Conservation (phyloP, 257 asterid species). For the Cynanchum wilfordii region DNA sequence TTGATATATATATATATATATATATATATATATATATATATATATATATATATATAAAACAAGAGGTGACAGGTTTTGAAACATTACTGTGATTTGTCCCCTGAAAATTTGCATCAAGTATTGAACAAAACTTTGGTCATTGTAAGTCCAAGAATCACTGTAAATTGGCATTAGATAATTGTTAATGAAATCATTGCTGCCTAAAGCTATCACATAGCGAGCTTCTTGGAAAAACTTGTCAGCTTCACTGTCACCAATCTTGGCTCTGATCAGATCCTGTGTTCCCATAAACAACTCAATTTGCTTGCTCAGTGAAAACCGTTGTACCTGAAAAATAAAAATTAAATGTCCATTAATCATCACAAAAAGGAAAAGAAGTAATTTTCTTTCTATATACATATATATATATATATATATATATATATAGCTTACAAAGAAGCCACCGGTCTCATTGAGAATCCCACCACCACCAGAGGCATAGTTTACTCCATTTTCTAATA, state of each 20-base stretch:
- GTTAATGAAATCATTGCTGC: slow-evolving; percentile 93
- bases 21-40: no score
- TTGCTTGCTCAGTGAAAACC: slow-evolving; percentile 63
- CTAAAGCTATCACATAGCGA: slow-evolving; percentile 71
- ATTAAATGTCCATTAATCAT: background rate
- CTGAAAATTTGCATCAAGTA: slow-evolving; percentile 51
- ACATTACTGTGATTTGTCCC: slow-evolving; percentile 49
- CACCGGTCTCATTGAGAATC: slow-evolving; percentile 76
- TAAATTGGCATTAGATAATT: slow-evolving; percentile 88
- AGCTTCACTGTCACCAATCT: slow-evolving; percentile 45
- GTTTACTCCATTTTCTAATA: slow-evolving; percentile 70
- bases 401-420: no score
- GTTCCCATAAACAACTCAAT: slow-evolving; percentile 77
- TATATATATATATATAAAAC: no score
- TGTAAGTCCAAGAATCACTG: slow-evolving; percentile 61
- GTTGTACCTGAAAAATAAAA: slow-evolving; percentile 46
- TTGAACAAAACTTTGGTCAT: slow-evolving; percentile 54
- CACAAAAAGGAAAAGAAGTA: no score
- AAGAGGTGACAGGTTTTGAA: background rate
- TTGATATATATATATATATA: no score
- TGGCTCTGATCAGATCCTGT: slow-evolving; percentile 47
- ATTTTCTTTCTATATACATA: no score
- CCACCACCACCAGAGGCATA: slow-evolving; percentile 99
- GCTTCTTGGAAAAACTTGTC: slow-evolving; percentile 55
- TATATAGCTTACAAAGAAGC: slow-evolving; percentile 50